Evolutionary conservation across 495 filamentous ascomycete species (phyloP).

Genomic region (Extremus antarcticus): DNA sequence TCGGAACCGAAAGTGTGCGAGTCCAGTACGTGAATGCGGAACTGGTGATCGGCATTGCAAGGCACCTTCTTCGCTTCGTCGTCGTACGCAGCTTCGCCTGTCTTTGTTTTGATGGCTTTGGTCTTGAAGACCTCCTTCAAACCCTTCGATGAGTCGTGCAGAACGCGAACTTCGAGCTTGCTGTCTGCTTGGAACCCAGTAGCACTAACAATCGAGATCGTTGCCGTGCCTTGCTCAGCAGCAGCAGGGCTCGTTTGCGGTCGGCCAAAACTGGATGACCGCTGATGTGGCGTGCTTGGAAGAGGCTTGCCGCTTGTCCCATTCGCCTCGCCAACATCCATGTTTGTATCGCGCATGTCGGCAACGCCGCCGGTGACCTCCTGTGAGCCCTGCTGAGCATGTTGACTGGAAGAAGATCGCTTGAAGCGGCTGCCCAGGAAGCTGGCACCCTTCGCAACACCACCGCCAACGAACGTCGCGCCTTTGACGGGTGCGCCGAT

Average conservation of each 20-base stretch:
- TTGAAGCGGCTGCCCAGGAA: constrained; percentile 74
- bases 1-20: constrained; percentile 65
- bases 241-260: constrained; percentile 56
- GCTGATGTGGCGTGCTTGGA: background rate
- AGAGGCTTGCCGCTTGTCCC: background rate
- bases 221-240: constrained; percentile 62
- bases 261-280: constrained; percentile 4
- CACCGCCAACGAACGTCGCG: constrained; percentile 46
- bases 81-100: constrained; percentile 53
- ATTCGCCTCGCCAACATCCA: constrained; percentile 1
- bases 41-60: constrained; percentile 74
- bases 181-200: constrained; percentile 63
- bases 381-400: constrained; percentile 15
- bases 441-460: constrained; percentile 76
- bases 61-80: constrained; percentile 62
- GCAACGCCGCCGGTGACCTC: constrained; percentile 6
- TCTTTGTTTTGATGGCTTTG: constrained; percentile 57
- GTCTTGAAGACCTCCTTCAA: constrained; percentile 77
- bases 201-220: constrained; percentile 69
- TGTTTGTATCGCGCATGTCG: constrained; percentile 9
- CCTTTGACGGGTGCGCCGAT: constrained; percentile 89
- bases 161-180: constrained; percentile 72
- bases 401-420: constrained; percentile 50
- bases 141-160: constrained; percentile 52
- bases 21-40: constrained; percentile 72